Evolutionary conservation across 1,139 yeast species (phyloP).

Genomic region (Kodamaea anthophila): DNA sequence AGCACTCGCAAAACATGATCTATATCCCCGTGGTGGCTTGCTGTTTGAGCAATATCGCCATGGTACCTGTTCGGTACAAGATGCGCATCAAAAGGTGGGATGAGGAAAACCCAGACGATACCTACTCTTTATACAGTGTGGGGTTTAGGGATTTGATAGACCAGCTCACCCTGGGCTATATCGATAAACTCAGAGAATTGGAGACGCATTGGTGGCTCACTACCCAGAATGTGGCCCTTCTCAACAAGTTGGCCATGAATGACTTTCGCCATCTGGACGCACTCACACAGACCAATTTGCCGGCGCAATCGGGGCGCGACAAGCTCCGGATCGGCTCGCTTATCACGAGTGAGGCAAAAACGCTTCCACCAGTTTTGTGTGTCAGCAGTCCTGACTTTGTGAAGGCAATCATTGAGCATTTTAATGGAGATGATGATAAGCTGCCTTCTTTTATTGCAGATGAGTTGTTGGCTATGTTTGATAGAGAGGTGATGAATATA

Average conservation of each 20-base stretch:
- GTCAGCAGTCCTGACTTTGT: constrained; percentile 5
- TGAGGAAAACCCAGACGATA: background rate
- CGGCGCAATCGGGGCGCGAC: constrained; percentile 2
- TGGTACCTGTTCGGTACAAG: constrained; percentile 5
- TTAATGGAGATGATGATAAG: constrained; percentile 4
- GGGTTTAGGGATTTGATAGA: constrained; percentile 1
- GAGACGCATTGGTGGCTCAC: constrained; percentile 3
- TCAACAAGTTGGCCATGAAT: constrained; percentile 1
- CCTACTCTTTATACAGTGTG: constrained; percentile 1
- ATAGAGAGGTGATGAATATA: constrained; percentile 4
- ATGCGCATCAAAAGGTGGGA: constrained; percentile 4
- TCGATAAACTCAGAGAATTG: background rate
- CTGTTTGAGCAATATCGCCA: constrained; percentile 3
- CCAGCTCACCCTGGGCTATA: constrained; percentile 1
- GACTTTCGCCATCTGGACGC: background rate
- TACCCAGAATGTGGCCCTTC: constrained; percentile 1
- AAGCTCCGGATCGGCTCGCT: constrained; percentile 4
- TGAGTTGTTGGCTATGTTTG: constrained; percentile 5
- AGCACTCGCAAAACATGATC: constrained; percentile 3
- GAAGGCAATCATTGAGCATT: constrained; percentile 4
- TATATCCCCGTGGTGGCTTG: constrained; percentile 5
- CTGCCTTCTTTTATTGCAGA: constrained; percentile 2
- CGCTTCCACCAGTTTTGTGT: constrained; percentile 4
- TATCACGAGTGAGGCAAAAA: constrained; percentile 1
- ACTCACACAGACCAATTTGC: background rate